Base-by-base conservation (phyloP, 768 basidiomycete genomes). In the Coprinellus micaceus region DNA sequence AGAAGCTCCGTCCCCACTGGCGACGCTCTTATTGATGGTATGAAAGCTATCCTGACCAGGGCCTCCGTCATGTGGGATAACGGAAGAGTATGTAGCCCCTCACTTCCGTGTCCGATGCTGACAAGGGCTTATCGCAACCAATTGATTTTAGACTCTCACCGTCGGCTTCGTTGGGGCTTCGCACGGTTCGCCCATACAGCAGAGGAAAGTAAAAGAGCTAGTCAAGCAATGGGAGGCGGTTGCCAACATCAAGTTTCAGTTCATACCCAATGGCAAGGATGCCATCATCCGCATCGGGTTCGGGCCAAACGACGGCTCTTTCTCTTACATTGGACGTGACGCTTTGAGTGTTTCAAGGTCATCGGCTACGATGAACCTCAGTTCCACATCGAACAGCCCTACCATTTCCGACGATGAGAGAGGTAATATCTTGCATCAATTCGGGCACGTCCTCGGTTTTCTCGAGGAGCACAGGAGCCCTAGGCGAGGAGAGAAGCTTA, bases 381-480 rank as follows among this genome's bases (percentile, higher is more conserved):
- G 59, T 2, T 60, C 56, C 50, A 50, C 60, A 1, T 24, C 40
- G 4, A 36, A 44, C 6, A 25, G 19, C 12, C 13, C n/a, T 1
- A 30, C 3, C 1, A 30, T 37, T 19, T 21, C 10, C 15, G 46
- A 30, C 1, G 43, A 54, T 5, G 62, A 63, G 25, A 15, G 48
- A 9, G 62, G 62, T n/a, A 52, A 53, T 13, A 61, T 63, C 29
- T 45, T 63, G 4, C 62, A 63, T 39, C 60, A 63, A 41, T 63
- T 63, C 33, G 62, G 62, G 1, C 62, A 61, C 36, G 51, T 52
- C 17, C 47, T 63, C 12, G 62, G 62, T 4, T 55, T 56, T 25
- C 25, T 57, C 41, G 60, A 63, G 25, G 62, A 61, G 46, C 62
- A 63, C 36, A 60, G 61, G 46, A 57, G 52, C 39, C 58, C 62